Evolutionary conservation across 805 yeast genomes (phyloP).

Genomic region (Myxozyma monticola): DNA sequence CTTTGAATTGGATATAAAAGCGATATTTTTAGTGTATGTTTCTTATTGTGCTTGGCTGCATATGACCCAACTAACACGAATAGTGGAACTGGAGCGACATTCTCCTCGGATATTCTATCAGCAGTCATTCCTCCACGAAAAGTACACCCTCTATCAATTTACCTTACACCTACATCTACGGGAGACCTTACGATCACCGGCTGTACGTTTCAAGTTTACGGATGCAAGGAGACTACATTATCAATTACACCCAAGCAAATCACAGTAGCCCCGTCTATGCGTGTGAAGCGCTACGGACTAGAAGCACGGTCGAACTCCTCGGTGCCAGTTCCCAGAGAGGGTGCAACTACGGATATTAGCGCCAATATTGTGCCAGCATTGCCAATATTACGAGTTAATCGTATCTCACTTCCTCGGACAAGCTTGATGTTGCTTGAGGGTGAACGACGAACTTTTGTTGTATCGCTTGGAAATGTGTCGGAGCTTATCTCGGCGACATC

Average conservation of each 20-base stretch:
- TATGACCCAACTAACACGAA: no score
- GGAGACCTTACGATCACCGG: constrained; percentile 56
- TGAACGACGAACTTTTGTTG: constrained; percentile 53
- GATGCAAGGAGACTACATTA: constrained; percentile 50
- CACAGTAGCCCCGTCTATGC: neutral
- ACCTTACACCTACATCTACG: constrained; percentile 31
- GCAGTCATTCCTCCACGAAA: constrained; percentile 21
- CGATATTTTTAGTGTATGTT: constrained; percentile 39
- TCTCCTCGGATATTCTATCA: constrained; percentile 26
- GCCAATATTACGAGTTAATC: constrained; percentile 51
- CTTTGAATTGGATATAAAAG: constrained; percentile 63
- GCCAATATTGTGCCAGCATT: constrained; percentile 49
- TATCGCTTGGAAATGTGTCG: constrained; percentile 60
- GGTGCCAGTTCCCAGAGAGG: neutral
- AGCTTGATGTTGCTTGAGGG: constrained; percentile 82
- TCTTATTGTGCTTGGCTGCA: no score
- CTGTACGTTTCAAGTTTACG: constrained; percentile 51
- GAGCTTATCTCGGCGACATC: constrained; percentile 52
- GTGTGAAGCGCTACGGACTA: constrained; percentile 11
- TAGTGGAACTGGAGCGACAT: constrained; percentile 35
- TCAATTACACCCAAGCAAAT: constrained; percentile 7
- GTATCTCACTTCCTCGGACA: constrained; percentile 45
- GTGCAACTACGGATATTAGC: constrained; percentile 35
- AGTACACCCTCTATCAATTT: constrained; percentile 21
- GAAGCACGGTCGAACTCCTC: constrained; percentile 13